Percentiles rank a stretch among this genome's conserved stretches.
These are phyloP conservation scores for Abortiporus biennis DNA, from an alignment of 1,284 basidiomycete species.

Conservation along the genomic window DNA sequence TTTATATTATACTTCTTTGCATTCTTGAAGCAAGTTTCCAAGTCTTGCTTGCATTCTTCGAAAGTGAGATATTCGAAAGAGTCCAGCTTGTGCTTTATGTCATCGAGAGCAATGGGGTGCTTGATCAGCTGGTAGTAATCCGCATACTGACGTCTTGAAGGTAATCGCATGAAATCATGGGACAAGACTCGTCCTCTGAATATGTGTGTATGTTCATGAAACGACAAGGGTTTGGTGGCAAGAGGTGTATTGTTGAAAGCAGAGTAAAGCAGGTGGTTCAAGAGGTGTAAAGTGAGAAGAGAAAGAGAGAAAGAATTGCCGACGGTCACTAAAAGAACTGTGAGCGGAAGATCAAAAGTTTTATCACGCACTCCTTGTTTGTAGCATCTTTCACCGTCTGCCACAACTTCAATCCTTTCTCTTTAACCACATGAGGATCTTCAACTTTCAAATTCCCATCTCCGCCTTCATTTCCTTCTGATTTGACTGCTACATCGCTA, in stretches of 20 bases:
- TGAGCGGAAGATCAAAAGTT: conserved; percentile 16
- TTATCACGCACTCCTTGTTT: conserved; percentile 73
- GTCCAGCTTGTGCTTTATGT: conserved; percentile 79
- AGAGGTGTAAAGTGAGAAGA: too few relatives aligned
- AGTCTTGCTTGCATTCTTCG: conserved; percentile 71
- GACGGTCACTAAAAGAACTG: too few relatives aligned
- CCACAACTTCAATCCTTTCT: conserved; percentile 63
- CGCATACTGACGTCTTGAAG: conserved; percentile 75
- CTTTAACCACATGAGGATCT: conserved; percentile 38
- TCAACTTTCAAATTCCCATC: conserved; percentile 14
- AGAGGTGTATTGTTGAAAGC: conserved; percentile 18
- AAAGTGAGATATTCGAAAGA: conserved; percentile 58
- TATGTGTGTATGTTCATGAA: conserved; percentile 1
- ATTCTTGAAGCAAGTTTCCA: conserved; percentile 86
- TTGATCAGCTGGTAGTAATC: conserved; percentile 84
- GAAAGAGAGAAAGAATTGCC: conserved; percentile 25
- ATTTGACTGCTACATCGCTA: not conserved
- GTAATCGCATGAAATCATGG: conserved; percentile 71
- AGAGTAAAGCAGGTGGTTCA: too few relatives aligned
- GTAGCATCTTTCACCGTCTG: conserved; percentile 71
- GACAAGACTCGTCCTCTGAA: conserved; percentile 61
- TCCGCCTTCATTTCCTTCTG: conserved; percentile 15
- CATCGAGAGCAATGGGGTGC: conserved; percentile 78
- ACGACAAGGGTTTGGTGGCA: conserved; percentile 7
- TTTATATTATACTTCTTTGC: conserved; percentile 88